These are phyloP conservation scores for Fusarium tupiense DNA, from an alignment of 2,329 filamentous ascomycete genomes.

Conservation along the genomic window DNA sequence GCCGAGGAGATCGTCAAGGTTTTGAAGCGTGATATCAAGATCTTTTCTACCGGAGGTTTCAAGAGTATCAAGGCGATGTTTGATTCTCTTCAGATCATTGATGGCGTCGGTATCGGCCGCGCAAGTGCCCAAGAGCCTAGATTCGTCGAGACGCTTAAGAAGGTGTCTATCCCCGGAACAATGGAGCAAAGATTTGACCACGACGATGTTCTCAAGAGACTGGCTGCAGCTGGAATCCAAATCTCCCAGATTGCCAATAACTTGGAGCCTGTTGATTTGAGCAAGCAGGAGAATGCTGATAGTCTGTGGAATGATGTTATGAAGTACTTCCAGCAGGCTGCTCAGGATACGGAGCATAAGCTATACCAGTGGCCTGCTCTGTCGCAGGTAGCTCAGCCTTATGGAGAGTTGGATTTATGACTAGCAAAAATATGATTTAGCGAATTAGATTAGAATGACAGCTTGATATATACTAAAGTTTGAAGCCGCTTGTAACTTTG, in stretches of 20 bases:
- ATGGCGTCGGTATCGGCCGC: conserved; percentile 19
- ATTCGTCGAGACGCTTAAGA: conserved; percentile 10
- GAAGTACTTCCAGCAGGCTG: conserved; percentile 8
- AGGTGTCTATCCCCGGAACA: neutral
- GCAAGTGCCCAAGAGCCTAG: conserved; percentile 17
- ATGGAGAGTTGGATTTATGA: conserved; percentile 7
- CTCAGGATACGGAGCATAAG: conserved; percentile 8
- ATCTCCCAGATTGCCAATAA: conserved; percentile 23
- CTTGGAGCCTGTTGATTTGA: conserved; percentile 12
- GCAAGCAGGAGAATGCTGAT: conserved; percentile 22
- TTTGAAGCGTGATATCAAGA: conserved; percentile 20
- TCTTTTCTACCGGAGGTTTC: conserved; percentile 31
- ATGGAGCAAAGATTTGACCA: conserved; percentile 10
- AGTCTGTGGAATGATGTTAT: conserved; percentile 13
- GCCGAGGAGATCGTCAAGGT: conserved; percentile 58
- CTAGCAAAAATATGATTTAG: neutral
- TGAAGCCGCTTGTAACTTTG: too few relatives aligned
- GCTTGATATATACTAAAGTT: neutral
- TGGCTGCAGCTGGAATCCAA: conserved; percentile 19
- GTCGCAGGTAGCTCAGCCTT: conserved; percentile 8
- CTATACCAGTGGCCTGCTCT: conserved; percentile 10
- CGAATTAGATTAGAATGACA: neutral
- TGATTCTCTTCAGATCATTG: conserved; percentile 19
- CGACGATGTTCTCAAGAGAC: conserved; percentile 4
- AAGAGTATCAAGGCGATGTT: conserved; percentile 15